Base-by-base conservation (phyloP, 1,284 basidiomycete species). In the Sporisorium exsertum region DNA sequence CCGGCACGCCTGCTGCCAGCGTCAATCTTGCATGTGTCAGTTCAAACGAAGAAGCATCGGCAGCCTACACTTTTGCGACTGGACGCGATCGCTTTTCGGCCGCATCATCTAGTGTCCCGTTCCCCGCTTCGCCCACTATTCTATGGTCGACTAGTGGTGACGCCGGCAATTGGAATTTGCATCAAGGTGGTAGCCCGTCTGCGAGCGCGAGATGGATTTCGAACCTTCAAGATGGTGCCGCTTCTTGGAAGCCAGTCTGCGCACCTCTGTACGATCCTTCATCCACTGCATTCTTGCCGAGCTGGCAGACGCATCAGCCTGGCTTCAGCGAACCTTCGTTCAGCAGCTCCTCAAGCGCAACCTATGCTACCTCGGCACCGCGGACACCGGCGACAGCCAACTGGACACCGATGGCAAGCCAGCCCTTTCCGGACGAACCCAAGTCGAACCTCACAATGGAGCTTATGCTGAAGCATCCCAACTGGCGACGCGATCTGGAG, bases 391-490 rank as follows among this genome's bases (percentile, higher is more conserved):
- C 35, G 0, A 15, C 56, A 13, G 26, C 32, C 20, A 16, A 0
- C 10, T 51, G 57, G 57, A 51, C 13, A 20, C 6, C 10, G 15
- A 2, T 16, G n/a, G 18, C 26, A 6, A 13, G 3, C 0, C 13
- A 26, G 5, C 27, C 9, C 13, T 15, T 18, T 5, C 6, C 32
- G 4, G 24, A 35, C 16, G n/a, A 32, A 13, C 46, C 37, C n/a
- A 54, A 58, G 16, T 22, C 61, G 6, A 33, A n/a, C 4, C 16
- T 54, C 2, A 35, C 53, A 2, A 22, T 27, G 16, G 43, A 46
- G 6, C 52, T 58, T 24, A 61, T 52, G 43, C 20, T 61, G 29
- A 71, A 52, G 68, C 68, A 71, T 58, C 55, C 58, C 0, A 71
- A 71, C 24, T 65, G 68, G 68, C 51, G 52, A 6, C 63, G 58